Evolutionary conservation across 345 rosid genomes (phyloP).

Genomic region (Eucalyptus albens): DNA sequence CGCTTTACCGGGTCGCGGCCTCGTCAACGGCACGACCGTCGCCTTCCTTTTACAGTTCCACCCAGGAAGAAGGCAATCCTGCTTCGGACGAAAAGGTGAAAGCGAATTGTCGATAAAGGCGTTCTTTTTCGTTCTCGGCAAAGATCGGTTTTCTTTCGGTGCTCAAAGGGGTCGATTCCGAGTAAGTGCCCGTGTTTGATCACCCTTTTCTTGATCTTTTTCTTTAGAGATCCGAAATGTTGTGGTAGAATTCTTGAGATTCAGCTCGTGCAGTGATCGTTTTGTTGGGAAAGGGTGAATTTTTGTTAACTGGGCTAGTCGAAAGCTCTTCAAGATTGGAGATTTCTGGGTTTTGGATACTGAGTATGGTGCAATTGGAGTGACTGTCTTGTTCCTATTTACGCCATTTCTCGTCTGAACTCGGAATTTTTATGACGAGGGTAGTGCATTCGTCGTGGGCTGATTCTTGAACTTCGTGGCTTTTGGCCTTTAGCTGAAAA

Average conservation of each 20-base stretch:
- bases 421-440: neutral
- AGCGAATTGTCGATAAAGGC: neutral
- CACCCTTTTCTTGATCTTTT: neutral
- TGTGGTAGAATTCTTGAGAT: no score
- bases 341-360: neutral
- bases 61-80: neutral
- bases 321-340: neutral
- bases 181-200: neutral
- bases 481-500: neutral
- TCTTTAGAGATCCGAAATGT: no score
- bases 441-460: neutral
- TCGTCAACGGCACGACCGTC: neutral
- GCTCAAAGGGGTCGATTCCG: neutral
- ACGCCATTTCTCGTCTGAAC: fast-evolving
- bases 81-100: neutral
- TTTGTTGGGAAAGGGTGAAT: no score
- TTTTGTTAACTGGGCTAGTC: no score
- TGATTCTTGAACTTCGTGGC: neutral
- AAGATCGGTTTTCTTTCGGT: neutral
- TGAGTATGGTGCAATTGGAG: neutral
- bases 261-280: neutral
- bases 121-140: neutral
- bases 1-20: neutral
- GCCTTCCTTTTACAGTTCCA: neutral
- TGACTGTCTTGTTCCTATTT: neutral